Conservation (phyloP, 164 flowering plant genomes). For the Tetrastigma voinierianum region DNA sequence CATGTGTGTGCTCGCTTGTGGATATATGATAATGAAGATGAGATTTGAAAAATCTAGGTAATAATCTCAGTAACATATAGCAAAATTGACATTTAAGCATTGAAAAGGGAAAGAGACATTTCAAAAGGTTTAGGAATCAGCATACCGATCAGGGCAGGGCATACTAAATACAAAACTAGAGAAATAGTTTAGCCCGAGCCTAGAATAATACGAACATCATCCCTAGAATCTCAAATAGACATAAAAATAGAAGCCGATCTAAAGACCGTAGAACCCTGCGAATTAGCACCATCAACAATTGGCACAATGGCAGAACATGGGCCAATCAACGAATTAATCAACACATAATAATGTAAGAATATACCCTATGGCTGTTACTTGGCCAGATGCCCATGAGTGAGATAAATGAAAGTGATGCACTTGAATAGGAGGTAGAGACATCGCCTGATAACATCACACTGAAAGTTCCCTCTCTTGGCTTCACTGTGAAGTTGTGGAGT, state of each 20-base stretch:
- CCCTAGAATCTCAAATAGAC: too few relatives aligned
- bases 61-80: background rate
- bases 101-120: background rate
- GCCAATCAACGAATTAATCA: background rate
- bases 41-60: background rate
- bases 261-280: background rate
- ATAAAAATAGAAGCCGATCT: background rate
- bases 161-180: background rate
- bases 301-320: background rate
- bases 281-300: constrained; percentile 1
- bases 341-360: background rate
- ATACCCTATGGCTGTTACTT: background rate
- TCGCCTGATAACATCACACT: background rate
- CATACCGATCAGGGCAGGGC: background rate
- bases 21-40: too few relatives aligned
- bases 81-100: background rate
- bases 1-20: too few relatives aligned
- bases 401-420: background rate
- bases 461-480: background rate
- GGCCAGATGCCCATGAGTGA: background rate
- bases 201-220: background rate
- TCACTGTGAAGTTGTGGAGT: constrained; percentile 18
- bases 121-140: background rate
- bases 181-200: background rate
- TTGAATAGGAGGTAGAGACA: background rate